Evolutionary conservation across 2,329 filamentous ascomycete genomes (phyloP), one percentile per base, ranked within the genome.

Genomic region (Emmonsiellopsis sp.): DNA sequence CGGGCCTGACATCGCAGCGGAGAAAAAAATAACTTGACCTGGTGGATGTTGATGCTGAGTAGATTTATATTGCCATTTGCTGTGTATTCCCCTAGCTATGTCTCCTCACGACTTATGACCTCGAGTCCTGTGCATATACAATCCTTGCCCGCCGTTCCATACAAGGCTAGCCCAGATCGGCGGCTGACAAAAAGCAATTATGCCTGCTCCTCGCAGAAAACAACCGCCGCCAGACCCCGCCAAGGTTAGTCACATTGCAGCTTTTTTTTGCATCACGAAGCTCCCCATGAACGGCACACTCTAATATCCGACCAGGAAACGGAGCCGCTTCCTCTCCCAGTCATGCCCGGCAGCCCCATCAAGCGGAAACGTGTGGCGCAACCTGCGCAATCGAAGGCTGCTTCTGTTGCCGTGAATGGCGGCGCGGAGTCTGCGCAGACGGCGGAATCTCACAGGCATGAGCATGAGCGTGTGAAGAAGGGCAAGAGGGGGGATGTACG

Each of bases 161-260:
- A 13, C 40, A 17, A 42, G 21, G 21, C 21, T 27, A 27, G 21
- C 21, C 21, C 21, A 27, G 21, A 27, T 27, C 21, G 21, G 21
- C 21, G 21, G 21, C 21, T 27, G 21, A 27, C 21, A 27, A 27
- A 27, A 27, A 27, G 21, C 21, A 27, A 27, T 27, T 27, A 27
- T 27, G 21, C 21, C 21, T 27, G 21, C 21, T 27, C 68, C 68
- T 55, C 67, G 67, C 56, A 67, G 61, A 60, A 67, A 64, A 62
- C 61, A 64, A 46, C 64, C 63, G 56, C 57, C 60, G 53, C 58
- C 61, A 51, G 59, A 63, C 47, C 58, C 61, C 52, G 60, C 64
- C 55, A 62, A 69, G 61, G 67, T 69, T 17, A 49, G 34, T 21
- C 39, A 6, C 34, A 13, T 9, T 40, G 34, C 33, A 36, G 14